Base-by-base conservation (phyloP, 306 rosid genomes). In the Sindora glabra region DNA sequence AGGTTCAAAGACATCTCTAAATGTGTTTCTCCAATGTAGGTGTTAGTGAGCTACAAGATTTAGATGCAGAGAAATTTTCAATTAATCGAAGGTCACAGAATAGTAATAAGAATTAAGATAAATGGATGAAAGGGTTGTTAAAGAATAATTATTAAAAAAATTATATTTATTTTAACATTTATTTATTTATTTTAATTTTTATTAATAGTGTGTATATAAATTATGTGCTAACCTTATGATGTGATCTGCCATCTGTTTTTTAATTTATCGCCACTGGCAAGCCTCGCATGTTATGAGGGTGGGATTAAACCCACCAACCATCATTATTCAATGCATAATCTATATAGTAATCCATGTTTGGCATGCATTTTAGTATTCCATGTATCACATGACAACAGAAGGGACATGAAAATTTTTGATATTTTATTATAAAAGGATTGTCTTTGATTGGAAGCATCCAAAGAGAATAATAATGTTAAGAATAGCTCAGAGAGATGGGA, bases 131-230 rank as follows among this genome's bases (percentile, higher is more conserved):
- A n/a, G n/a, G n/a, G n/a, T n/a, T n/a, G n/a, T n/a, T n/a, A n/a
- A n/a, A n/a, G n/a, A n/a, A n/a, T n/a, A n/a, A n/a, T n/a, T n/a
- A n/a, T 36, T 46, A 82, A 73, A 44, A 82, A 77, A 73, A 40
- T 69, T 47, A 79, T 73, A 30, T 17, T 77, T 10, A 81, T 71
- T 15, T 76, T 79, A 38, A 15, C 59, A 22, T 76, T 77, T 19
- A 81, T 73, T 59, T 73, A 65, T 79, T 76, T 8, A 29, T 4
- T 5, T 5, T 29, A 9, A 4, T 0, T 9, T 29, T 29, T 4
- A 9, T 29, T 9, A 29, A 29, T 29, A 29, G 34, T 9, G 8
- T 5, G 5, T 9, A 29, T 29, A 5, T 4, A 29, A 1, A 29
- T 4, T n/a, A n/a, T n/a, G n/a, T n/a, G n/a, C n/a, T n/a, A n/a